Conservation (phyloP, 2,329 filamentous ascomycete species). For the Spiromastix sp. region DNA sequence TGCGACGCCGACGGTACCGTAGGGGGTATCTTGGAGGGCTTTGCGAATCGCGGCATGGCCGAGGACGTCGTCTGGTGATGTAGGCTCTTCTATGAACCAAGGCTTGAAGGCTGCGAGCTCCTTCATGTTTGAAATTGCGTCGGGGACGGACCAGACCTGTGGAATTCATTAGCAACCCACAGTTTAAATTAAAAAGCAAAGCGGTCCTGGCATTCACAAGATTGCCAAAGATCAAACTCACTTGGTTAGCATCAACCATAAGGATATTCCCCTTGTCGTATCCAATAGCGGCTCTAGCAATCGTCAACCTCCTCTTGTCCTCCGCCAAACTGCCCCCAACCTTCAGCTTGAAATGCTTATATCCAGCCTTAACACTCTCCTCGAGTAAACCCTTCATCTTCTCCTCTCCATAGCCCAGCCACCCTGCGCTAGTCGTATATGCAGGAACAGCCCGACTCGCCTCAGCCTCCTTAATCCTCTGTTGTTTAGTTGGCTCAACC, state of each 20-base stretch:
- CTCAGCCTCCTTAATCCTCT: conserved; percentile 64
- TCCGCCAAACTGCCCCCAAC: conserved; percentile 64
- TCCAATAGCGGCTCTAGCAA: conserved; percentile 70
- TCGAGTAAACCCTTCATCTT: conserved; percentile 68
- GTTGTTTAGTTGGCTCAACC: conserved; percentile 56
- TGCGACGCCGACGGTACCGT: conserved; percentile 66
- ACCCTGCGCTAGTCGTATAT: conserved; percentile 83
- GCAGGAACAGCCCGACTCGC: conserved; percentile 68
- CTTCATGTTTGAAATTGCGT: conserved; percentile 80
- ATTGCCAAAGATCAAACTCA: conserved; percentile 18
- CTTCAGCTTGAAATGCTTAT: conserved; percentile 84
- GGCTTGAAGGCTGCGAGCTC: conserved; percentile 65
- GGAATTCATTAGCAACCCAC: too few relatives aligned
- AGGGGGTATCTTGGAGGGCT: conserved; percentile 49
- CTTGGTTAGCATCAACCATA: conserved; percentile 90
- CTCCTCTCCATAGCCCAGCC: conserved; percentile 82
- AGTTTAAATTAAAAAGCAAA: too few relatives aligned
- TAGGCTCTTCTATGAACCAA: conserved; percentile 94
- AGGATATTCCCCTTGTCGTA: conserved; percentile 74
- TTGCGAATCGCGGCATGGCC: conserved; percentile 79
- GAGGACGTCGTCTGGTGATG: conserved; percentile 78
- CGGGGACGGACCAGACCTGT: conserved; percentile 72
- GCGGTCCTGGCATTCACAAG: not conserved
- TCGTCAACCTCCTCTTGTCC: conserved; percentile 58
- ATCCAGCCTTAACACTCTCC: conserved; percentile 67